Evolutionary conservation across 176 grass and related monocot species (phyloP).

Genomic region (Avena eriantha): DNA sequence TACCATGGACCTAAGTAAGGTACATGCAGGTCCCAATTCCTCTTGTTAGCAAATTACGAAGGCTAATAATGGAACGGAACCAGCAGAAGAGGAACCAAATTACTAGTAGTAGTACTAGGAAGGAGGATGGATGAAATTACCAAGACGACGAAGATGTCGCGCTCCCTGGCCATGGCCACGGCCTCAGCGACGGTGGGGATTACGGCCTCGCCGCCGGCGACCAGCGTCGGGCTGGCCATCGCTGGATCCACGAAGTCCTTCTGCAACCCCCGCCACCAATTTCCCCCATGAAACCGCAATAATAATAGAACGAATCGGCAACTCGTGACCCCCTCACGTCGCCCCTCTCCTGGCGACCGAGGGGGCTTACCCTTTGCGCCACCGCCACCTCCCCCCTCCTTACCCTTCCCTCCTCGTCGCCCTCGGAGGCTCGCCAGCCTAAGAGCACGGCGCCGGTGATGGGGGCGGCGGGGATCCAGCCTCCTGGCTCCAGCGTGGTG

Average conservation of each 20-base stretch:
- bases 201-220: constrained; percentile 48
- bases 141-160: constrained; percentile 74
- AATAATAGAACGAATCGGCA: too few relatives aligned
- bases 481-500: too few relatives aligned
- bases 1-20: neutral
- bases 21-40: neutral
- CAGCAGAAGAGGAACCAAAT: neutral
- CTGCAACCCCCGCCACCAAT: constrained; percentile 32
- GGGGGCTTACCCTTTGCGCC: too few relatives aligned
- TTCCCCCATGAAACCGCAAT: neutral
- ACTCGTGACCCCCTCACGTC: too few relatives aligned
- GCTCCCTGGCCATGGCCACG: constrained; percentile 57
- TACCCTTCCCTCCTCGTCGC: too few relatives aligned
- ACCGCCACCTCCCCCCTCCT: too few relatives aligned
- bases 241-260: constrained; percentile 72
- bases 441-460: too few relatives aligned
- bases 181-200: constrained; percentile 58
- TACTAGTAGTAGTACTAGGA: neutral
- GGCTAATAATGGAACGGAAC: neutral
- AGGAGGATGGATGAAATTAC: constrained; percentile 30
- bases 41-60: neutral
- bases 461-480: too few relatives aligned
- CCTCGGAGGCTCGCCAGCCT: too few relatives aligned
- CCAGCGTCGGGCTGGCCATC: constrained; percentile 58
- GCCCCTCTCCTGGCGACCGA: too few relatives aligned